These are phyloP conservation scores for Chlamydomonas schloesseri DNA, from an alignment of 139 green algal genomes.

Conservation along the genomic window DNA sequence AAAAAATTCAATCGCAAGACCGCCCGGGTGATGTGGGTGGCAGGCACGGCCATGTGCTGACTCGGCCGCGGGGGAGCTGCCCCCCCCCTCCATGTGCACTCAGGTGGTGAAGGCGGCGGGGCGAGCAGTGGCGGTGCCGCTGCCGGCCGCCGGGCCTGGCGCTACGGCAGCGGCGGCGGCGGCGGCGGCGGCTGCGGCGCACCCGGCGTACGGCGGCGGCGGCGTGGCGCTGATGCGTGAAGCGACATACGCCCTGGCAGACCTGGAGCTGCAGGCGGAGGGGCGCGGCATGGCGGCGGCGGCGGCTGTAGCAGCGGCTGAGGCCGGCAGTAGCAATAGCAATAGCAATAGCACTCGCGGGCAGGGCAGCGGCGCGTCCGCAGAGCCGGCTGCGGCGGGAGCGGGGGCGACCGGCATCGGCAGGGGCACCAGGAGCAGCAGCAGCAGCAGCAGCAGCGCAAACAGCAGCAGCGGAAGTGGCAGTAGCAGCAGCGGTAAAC, in stretches of 20 bases:
- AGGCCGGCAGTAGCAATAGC: not conserved
- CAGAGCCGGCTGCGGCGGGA: not conserved
- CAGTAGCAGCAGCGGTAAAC: not conserved
- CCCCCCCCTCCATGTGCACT: no score
- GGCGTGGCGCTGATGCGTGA: slow-evolving; percentile 27
- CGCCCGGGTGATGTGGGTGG: no score
- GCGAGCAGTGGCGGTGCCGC: not conserved
- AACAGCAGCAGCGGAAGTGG: not conserved
- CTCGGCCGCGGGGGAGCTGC: no score
- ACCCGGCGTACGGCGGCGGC: not conserved
- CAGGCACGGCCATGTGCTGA: no score
- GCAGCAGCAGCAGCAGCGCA: not conserved
- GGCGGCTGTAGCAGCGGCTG: not conserved
- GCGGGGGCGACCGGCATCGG: not conserved
- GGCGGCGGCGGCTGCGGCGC: not conserved
- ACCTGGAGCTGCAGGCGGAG: slow-evolving; percentile 41
- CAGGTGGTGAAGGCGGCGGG: slow-evolving; percentile 19
- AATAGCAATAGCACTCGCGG: no score
- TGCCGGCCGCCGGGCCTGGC: slow-evolving; percentile 20
- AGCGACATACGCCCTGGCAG: slow-evolving; percentile 46
- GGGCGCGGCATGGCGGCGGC: not conserved
- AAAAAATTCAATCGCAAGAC: no score
- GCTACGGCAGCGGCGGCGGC: slow-evolving; percentile 36
- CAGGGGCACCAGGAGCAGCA: not conserved
- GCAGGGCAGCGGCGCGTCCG: no score